Conservation (phyloP, 2,329 filamentous ascomycete species). For the Rhynchosporium secalis region DNA sequence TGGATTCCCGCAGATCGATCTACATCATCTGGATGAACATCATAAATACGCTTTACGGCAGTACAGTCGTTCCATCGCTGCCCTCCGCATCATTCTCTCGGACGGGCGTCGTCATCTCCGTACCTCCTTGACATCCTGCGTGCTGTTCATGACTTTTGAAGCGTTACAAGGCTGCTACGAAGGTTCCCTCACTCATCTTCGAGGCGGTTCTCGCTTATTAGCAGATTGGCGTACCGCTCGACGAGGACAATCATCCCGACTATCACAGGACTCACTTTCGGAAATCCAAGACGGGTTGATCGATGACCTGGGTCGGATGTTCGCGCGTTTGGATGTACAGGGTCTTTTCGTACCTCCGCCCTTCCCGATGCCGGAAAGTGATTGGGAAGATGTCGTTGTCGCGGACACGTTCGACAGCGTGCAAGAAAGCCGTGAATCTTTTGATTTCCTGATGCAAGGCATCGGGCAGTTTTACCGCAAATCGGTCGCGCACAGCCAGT, state of each 20-base stretch:
- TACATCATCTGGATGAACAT: slow-evolving; percentile 38
- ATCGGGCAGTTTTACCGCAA: slow-evolving; percentile 39
- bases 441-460: slow-evolving; percentile 39
- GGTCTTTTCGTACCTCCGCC: slow-evolving; percentile 38
- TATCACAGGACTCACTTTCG: slow-evolving; percentile 39
- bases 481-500: slow-evolving; percentile 34
- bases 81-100: slow-evolving; percentile 34
- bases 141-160: slow-evolving; percentile 39
- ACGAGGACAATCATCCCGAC: slow-evolving; percentile 33
- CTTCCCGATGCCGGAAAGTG: slow-evolving; percentile 38
- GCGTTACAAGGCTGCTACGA: slow-evolving; percentile 39
- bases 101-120: slow-evolving; percentile 38
- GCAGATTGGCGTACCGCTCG: slow-evolving; percentile 39
- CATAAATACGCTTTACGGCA: slow-evolving; percentile 37
- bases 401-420: slow-evolving; percentile 35
- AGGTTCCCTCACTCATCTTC: slow-evolving; percentile 37
- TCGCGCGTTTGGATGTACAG: slow-evolving; percentile 38
- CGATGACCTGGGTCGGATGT: slow-evolving; percentile 39
- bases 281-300: slow-evolving; percentile 39
- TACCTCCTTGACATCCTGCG: slow-evolving; percentile 38
- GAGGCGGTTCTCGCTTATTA: slow-evolving; percentile 37
- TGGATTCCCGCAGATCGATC: slow-evolving; percentile 39
- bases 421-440: slow-evolving; percentile 36
- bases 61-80: slow-evolving; percentile 37
- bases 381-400: slow-evolving; percentile 36